phyloP scores from a whole-genome alignment of 2,329 filamentous ascomycete genomes.

The Aspergillus fijiensis region DNA sequence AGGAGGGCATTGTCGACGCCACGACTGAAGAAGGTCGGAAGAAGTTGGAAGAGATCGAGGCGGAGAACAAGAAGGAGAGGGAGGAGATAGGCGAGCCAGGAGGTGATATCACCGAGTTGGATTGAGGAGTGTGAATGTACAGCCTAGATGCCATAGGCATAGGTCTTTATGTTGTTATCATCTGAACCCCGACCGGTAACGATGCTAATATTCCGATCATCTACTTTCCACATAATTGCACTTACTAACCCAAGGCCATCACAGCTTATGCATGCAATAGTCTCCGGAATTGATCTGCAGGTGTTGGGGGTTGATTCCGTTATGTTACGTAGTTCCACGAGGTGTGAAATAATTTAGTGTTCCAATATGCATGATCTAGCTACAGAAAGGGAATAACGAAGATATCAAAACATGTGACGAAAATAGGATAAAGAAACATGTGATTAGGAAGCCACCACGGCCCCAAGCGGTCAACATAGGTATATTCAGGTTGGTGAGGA shows the following conservation, averaged over 20 bases:
- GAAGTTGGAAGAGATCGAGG: constrained; percentile 73
- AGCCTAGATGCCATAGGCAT: background rate
- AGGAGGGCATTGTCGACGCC: constrained; percentile 91
- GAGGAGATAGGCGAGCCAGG: constrained; percentile 51
- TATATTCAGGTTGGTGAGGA: constrained; percentile 2
- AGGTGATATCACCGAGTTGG: constrained; percentile 46
- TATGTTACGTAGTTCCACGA: background rate
- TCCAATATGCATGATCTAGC: constrained; percentile 20
- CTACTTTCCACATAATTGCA: too few species aligned
- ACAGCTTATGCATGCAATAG: background rate
- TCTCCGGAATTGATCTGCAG: background rate
- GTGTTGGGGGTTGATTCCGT: background rate
- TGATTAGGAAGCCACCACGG: background rate
- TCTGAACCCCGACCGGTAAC: background rate
- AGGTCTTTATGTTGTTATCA: background rate
- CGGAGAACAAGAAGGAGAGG: constrained; percentile 43
- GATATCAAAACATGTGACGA: constrained; percentile 17
- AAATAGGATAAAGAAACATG: background rate
- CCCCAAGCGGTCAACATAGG: background rate
- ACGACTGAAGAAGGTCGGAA: constrained; percentile 83
- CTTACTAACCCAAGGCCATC: too few species aligned
- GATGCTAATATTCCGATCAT: too few species aligned
- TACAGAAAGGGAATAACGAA: constrained; percentile 21
- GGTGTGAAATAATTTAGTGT: background rate
- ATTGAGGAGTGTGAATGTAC: constrained; percentile 20